A percentile compares a stretch with the other conserved stretches of the same genome.
These are phyloP conservation scores for Plasmopara muralis DNA, from an alignment of 352 stramenopile genomes.

Conservation along the genomic window DNA sequence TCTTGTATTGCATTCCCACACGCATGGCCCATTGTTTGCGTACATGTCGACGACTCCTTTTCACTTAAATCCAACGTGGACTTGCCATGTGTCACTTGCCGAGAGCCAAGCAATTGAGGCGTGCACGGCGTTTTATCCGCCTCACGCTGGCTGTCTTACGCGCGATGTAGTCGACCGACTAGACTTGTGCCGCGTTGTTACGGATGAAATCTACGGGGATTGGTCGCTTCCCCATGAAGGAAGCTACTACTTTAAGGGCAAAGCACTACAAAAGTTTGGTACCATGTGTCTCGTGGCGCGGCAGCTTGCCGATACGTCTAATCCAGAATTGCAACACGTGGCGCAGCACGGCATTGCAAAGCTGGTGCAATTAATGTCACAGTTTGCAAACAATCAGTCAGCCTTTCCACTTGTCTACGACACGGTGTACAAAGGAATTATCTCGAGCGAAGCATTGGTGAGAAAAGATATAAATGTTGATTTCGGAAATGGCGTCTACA, in stretches of 20 bases:
- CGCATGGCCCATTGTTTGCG: constrained; percentile 56
- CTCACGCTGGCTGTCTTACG: constrained; percentile 22
- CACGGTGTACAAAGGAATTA: constrained; percentile 60
- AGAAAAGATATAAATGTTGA: constrained; percentile 67
- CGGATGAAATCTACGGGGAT: constrained; percentile 59
- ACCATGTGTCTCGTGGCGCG: constrained; percentile 70
- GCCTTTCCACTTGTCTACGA: constrained; percentile 59
- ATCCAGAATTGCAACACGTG: constrained; percentile 40
- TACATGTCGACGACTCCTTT: constrained; percentile 27
- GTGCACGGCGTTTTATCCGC: constrained; percentile 48
- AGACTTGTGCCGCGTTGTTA: constrained; percentile 37
- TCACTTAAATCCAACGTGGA: constrained; percentile 31
- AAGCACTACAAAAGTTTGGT: constrained; percentile 68
- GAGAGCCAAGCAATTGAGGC: constrained; percentile 38
- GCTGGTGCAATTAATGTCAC: constrained; percentile 35
- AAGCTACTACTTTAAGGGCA: constrained; percentile 85
- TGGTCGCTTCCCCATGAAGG: constrained; percentile 58
- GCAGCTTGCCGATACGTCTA: constrained; percentile 48
- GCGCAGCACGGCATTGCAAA: constrained; percentile 41
- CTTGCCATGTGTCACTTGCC: constrained; percentile 35
- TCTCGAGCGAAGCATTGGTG: constrained; percentile 43
- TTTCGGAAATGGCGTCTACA: constrained; percentile 68
- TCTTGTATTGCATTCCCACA: constrained; percentile 66
- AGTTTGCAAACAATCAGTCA: constrained; percentile 40
- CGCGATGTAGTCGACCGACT: constrained; percentile 28